Evolutionary conservation across 2,329 filamentous ascomycete genomes (phyloP).

Genomic region (Coniochaeta pulveracea): DNA sequence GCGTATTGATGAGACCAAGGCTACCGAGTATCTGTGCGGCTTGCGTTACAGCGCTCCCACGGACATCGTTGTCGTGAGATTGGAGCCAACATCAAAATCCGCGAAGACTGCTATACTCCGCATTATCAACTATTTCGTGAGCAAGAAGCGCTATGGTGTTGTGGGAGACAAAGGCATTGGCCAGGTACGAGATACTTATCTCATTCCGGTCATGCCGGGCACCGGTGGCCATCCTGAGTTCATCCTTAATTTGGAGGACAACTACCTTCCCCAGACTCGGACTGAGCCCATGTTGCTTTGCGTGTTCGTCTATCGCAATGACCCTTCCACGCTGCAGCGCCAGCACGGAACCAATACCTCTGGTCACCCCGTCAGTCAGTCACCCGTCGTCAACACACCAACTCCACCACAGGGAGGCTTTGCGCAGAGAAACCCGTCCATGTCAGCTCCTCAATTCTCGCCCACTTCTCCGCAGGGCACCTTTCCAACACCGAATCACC

Average conservation of each 20-base stretch:
- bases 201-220: slow-evolving; percentile 73
- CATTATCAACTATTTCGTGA: slow-evolving; percentile 79
- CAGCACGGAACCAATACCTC: slow-evolving; percentile 19
- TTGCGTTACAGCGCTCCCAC: slow-evolving; percentile 72
- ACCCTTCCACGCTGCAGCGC: slow-evolving; percentile 26
- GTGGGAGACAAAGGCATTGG: slow-evolving; percentile 63
- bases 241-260: slow-evolving; percentile 77
- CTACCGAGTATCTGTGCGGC: slow-evolving; percentile 83
- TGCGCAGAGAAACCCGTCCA: slow-evolving; percentile 32
- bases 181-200: slow-evolving; percentile 80
- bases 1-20: slow-evolving; percentile 70
- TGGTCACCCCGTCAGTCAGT: slow-evolving; percentile 19
- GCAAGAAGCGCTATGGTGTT: slow-evolving; percentile 77
- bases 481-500: slow-evolving; percentile 15
- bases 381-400: slow-evolving; percentile 15
- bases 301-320: slow-evolving; percentile 72
- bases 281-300: slow-evolving; percentile 70
- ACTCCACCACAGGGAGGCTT: slow-evolving; percentile 24
- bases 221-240: slow-evolving; percentile 68
- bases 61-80: slow-evolving; percentile 71
- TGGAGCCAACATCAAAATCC: slow-evolving; percentile 52
- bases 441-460: slow-evolving; percentile 41
- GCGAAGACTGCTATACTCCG: slow-evolving; percentile 55
- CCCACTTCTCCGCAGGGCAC: slow-evolving; percentile 33
- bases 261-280: slow-evolving; percentile 60